Evolutionary conservation across 192 early-diverging fungal genomes (phyloP).

Genomic region (Chytriomyces confervae): DNA sequence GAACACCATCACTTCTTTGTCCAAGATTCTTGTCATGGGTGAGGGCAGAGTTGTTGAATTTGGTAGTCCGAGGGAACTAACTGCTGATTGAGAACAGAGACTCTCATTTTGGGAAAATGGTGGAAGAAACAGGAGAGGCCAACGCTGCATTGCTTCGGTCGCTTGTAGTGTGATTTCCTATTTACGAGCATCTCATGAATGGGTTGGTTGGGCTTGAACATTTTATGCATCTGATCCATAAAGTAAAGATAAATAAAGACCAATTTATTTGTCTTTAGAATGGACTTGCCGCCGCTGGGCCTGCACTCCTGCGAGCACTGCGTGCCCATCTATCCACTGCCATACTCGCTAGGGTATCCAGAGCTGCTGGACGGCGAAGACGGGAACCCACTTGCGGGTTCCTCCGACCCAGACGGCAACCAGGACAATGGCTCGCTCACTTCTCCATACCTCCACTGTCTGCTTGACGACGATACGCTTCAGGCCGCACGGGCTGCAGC

Average conservation of each 20-base stretch:
- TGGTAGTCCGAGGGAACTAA: conserved; percentile 74
- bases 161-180: too few relatives aligned
- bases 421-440: background rate
- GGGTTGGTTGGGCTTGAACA: too few relatives aligned
- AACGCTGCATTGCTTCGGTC: too few relatives aligned
- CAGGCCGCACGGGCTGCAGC: conserved; percentile 17
- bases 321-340: background rate
- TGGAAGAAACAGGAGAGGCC: conserved; percentile 37
- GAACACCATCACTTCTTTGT: too few relatives aligned
- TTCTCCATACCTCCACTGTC: conserved; percentile 20
- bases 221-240: too few relatives aligned
- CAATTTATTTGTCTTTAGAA: too few relatives aligned
- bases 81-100: conserved; percentile 53
- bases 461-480: conserved; percentile 12
- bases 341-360: background rate
- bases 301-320: conserved; percentile 6
- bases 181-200: too few relatives aligned
- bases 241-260: too few relatives aligned
- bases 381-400: background rate
- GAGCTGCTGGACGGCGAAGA: background rate
- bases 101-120: conserved; percentile 35
- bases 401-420: background rate
- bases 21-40: conserved; percentile 60
- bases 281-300: background rate
- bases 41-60: conserved; percentile 77